Base-by-base conservation (phyloP, 2,329 filamentous ascomycete genomes). In the Arthrinium phaeospermum region DNA sequence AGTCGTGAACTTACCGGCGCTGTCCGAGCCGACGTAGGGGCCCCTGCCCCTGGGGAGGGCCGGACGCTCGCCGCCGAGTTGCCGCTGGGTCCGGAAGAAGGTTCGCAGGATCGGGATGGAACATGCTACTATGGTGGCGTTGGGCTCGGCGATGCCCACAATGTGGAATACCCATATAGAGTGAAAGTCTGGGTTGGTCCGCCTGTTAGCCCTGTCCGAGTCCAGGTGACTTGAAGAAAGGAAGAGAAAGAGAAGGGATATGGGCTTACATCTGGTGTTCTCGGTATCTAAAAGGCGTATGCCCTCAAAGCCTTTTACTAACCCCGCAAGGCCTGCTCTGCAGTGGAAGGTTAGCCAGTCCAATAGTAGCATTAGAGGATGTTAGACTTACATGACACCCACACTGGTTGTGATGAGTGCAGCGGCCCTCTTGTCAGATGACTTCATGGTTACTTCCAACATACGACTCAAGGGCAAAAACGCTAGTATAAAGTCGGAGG, bases 391-490 rank as follows among this genome's bases (percentile, higher is more conserved):
- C 75, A 81, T 78, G 8, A 80, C 73, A 16, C 80, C 81, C 44
- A 84, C 76, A 68, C 81, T 83, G 75, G 83, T 79, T 13, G 80
- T 80, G 16, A 80, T 72, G 0, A 41, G 3, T 2, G 78, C 79
- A 8, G 83, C 79, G 6, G 80, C 78, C 37, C 81, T 75, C 71
- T 83, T 84, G 41, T 83, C 82, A 51, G 79, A 80, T 44, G 76
- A 78, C 30, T 75, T 78, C 77, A 84, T 83, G 16, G 81, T 78
- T 4, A 84, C 72, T 16, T 79, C 76, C 75, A 77, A 78, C 24
- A 83, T 78, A 70, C 83, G 79, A 12, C 78, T 74, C 83, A 82
- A 84, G 1, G 83, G 82, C 34, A 84, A 74, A 2, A 78, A 69
- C 0, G 82, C 81, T 1, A 84, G 77, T 27, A 82, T 76, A 22